phyloP scores from a whole-genome alignment of 257 asterid species.

The Solanum dulcamara region DNA sequence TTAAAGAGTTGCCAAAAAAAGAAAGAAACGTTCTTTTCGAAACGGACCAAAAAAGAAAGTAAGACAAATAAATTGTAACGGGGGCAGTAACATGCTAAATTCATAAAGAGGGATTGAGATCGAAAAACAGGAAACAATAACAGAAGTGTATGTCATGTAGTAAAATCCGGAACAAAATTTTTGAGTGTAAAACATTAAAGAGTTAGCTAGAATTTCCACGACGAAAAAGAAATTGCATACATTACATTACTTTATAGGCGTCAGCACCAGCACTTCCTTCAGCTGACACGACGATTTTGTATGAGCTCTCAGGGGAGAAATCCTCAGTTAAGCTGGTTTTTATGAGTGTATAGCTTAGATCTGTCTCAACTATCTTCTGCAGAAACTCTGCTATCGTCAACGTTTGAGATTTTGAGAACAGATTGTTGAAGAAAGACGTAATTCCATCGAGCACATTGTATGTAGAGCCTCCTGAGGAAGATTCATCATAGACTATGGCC shows the following conservation, averaged over 20 bases:
- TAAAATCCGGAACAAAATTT: not conserved
- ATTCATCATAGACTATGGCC: slow-evolving; percentile 60
- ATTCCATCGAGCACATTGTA: slow-evolving; percentile 73
- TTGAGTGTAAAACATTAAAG: not conserved
- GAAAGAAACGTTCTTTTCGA: too few relatives aligned
- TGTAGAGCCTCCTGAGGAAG: slow-evolving; percentile 33
- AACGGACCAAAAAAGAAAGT: too few relatives aligned
- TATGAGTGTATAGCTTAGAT: slow-evolving; percentile 70
- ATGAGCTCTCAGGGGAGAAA: slow-evolving; percentile 66
- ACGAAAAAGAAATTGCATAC: slow-evolving; percentile 52
- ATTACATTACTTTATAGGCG: slow-evolving; percentile 99
- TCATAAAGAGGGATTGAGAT: not conserved
- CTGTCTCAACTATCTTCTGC: slow-evolving; percentile 55
- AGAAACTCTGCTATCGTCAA: slow-evolving; percentile 55
- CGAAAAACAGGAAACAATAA: not conserved
- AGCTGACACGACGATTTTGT: slow-evolving; percentile 56
- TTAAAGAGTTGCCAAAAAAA: too few relatives aligned
- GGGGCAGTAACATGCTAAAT: not conserved
- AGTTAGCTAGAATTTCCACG: not conserved
- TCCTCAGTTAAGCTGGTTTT: slow-evolving; percentile 69
- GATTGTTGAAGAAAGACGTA: slow-evolving; percentile 67
- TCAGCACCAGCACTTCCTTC: slow-evolving; percentile 52
- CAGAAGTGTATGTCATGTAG: not conserved
- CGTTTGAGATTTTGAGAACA: slow-evolving; percentile 58
- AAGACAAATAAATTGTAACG: too few relatives aligned